A percentile compares a stretch with the other conserved stretches of the same genome.
These are phyloP conservation scores for Parsonsia alboflavescens DNA, from an alignment of 257 asterid genomes.

Conservation along the genomic window DNA sequence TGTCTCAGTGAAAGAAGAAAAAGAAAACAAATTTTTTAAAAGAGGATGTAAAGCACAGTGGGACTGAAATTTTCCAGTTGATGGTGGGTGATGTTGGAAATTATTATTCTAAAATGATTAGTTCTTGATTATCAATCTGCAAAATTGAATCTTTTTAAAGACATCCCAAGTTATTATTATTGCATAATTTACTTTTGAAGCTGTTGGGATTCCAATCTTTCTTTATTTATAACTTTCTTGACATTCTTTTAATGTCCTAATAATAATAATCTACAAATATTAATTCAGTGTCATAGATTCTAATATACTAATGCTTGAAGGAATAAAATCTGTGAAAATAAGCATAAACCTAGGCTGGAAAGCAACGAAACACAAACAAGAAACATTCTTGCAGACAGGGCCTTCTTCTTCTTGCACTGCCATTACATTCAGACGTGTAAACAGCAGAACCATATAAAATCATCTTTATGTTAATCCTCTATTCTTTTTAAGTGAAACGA, in stretches of 20 bases:
- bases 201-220: slow-evolving; percentile 32
- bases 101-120: slow-evolving; percentile 78
- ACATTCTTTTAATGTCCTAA: slow-evolving; percentile 18
- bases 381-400: background rate
- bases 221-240: slow-evolving; percentile 19
- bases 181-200: slow-evolving; percentile 19
- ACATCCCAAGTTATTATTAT: slow-evolving; percentile 1
- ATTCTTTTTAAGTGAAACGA: background rate
- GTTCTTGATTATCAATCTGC: slow-evolving; percentile 44
- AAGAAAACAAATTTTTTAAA: background rate
- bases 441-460: background rate
- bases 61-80: slow-evolving; percentile 23
- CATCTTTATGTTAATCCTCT: background rate
- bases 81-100: slow-evolving; percentile 48
- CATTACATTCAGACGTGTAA: background rate
- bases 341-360: background rate
- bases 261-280: slow-evolving; percentile 9
- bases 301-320: slow-evolving; percentile 25
- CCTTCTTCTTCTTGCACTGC: background rate
- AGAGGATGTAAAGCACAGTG: slow-evolving; percentile 12
- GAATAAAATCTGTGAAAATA: slow-evolving; percentile 9
- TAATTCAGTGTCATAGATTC: slow-evolving; percentile 23
- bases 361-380: background rate
- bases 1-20: slow-evolving; percentile 21
- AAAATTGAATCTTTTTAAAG: slow-evolving; percentile 4